Evolutionary conservation across 805 yeast species (phyloP).

Genomic region (Saccharomycopsis fodiens): DNA sequence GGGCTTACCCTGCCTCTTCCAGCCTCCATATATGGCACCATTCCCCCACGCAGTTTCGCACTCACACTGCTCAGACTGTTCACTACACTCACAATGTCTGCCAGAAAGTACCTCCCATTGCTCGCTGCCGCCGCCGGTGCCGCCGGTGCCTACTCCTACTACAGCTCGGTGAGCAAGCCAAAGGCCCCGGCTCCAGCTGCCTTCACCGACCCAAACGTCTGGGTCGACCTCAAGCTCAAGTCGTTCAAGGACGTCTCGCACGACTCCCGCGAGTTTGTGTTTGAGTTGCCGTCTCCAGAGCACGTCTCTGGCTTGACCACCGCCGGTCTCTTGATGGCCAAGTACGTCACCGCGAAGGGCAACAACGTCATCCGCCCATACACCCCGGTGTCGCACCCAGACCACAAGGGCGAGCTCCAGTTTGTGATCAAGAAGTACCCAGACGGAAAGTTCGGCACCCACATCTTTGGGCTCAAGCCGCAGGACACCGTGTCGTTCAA

Average conservation of each 20-base stretch:
- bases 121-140: conserved; percentile 20
- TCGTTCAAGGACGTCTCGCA: conserved; percentile 42
- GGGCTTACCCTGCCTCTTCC: too few relatives aligned
- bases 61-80: too few relatives aligned
- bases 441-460: conserved; percentile 75
- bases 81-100: conserved; percentile 1
- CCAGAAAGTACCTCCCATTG: conserved; percentile 11
- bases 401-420: conserved; percentile 65
- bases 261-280: conserved; percentile 62
- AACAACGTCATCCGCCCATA: conserved; percentile 79
- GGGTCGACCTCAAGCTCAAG: conserved; percentile 58
- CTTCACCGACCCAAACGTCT: conserved; percentile 56
- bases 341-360: conserved; percentile 78
- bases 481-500: conserved; percentile 83
- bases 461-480: conserved; percentile 60
- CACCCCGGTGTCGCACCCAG: conserved; percentile 76
- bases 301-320: conserved; percentile 67
- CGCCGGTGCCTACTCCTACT: conserved; percentile 21
- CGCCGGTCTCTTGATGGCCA: conserved; percentile 77
- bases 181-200: conserved; percentile 29
- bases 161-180: conserved; percentile 25
- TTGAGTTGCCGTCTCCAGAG: conserved; percentile 60
- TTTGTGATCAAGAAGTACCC: conserved; percentile 80
- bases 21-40: too few relatives aligned
- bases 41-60: too few relatives aligned